phyloP scores from a whole-genome alignment of 2,329 filamentous ascomycete genomes.

The Elsinoe perseae region DNA sequence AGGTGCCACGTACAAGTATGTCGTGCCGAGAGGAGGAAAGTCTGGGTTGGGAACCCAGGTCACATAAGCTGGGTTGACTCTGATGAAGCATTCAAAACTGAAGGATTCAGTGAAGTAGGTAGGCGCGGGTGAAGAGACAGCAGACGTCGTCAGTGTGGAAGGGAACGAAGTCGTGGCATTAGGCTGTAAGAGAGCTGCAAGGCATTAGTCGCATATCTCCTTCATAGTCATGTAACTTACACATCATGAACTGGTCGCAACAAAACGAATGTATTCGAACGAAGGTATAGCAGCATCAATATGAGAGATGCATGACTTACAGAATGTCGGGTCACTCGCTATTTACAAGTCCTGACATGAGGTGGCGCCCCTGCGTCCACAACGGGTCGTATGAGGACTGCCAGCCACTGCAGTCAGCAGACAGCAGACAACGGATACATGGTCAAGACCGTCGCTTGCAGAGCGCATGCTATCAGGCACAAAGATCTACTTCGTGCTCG shows the following conservation, averaged over 20 bases:
- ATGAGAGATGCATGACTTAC: not conserved
- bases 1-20: not conserved
- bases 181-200: not conserved
- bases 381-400: not conserved
- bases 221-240: not conserved
- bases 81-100: not conserved
- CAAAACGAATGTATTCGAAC: not conserved
- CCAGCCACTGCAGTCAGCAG: not conserved
- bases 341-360: not conserved
- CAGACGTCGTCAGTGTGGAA: not conserved
- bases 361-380: not conserved
- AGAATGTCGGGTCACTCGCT: not conserved
- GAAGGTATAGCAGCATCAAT: not conserved
- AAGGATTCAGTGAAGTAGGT: not conserved
- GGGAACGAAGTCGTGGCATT: not conserved
- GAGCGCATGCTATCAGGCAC: not conserved
- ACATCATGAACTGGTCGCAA: not conserved
- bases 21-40: not conserved
- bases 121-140: not conserved
- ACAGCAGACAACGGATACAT: not conserved
- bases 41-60: not conserved
- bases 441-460: not conserved
- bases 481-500: not conserved
- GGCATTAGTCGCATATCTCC: not conserved
- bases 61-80: not conserved